Base-by-base conservation (phyloP, 2,329 filamentous ascomycete species). In the Pestalotiopsis sp. region DNA sequence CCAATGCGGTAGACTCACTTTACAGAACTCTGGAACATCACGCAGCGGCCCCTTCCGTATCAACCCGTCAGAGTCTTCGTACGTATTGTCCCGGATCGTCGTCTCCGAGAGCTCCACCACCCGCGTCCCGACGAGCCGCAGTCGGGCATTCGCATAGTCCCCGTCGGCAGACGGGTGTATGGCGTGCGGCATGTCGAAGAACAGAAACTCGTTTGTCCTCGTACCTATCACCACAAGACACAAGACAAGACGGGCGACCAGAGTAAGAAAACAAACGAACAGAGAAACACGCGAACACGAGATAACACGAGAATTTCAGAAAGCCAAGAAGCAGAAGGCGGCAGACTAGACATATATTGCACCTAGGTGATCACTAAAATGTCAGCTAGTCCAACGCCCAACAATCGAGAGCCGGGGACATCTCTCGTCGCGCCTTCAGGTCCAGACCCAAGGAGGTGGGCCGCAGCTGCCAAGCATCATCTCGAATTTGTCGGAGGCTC, bases 101-200 rank as follows among this genome's bases (percentile, higher is more conserved):
- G 41, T 65, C 20, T 70, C 40, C 31, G 69, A 68, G 27, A 67
- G 36, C 31, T 73, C 71, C 31, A 73, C 70, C 5, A 75, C 67
- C 23, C 74, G 72, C 17, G 70, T 70, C 6, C 70, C 72, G 20
- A 75, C 66, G n/a, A 74, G 58, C 66, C 70, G 72, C 41, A 75
- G 61, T 41, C 74, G 74, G 12, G 59, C 69, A 56, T 70, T 67
- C 38, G 73, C 71, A 59, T 75, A 75, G 69, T 75, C 73, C 49
- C 74, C 72, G 59, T 75, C 70, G 41, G 62, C 49, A 4, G 20
- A 40, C 41, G 62, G 62, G 20, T 65, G 41, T 12, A n/a, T 23
- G 3, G 62, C 41, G 41, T 65, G 41, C 62, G 62, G 62, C 62
- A 65, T 65, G 14, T 13, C 62, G 41, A 41, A 9, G 41, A 52